Percentiles rank a stretch among this genome's conserved stretches.
Evolutionary conservation across 2,329 filamentous ascomycete species (phyloP).

Genomic region (Fusarium liriodendri): DNA sequence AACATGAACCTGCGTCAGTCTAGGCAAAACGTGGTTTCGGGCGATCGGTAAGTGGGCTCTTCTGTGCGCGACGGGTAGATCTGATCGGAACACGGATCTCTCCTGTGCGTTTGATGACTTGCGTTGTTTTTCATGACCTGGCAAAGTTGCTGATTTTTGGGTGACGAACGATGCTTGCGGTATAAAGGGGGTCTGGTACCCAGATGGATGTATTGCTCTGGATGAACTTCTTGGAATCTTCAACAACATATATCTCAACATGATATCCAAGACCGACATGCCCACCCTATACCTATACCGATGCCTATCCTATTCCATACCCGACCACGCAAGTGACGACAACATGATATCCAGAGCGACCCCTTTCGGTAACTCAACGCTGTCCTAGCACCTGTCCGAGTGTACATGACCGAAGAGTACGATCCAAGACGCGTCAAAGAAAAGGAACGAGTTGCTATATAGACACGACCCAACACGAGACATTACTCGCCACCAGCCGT

Average conservation of each 20-base stretch:
- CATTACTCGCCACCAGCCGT: slow-evolving; percentile 45
- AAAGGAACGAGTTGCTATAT: slow-evolving; percentile 23
- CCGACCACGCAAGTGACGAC: background rate
- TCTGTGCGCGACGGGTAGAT: slow-evolving; percentile 24
- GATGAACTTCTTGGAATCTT: background rate
- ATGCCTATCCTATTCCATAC: background rate
- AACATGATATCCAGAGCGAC: background rate
- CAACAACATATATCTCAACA: background rate
- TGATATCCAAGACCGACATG: background rate
- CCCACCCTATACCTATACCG: background rate
- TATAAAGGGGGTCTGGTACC: background rate
- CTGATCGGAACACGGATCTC: slow-evolving; percentile 32
- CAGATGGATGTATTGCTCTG: background rate
- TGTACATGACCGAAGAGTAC: background rate
- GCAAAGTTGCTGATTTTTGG: slow-evolving; percentile 4
- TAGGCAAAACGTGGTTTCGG: slow-evolving; percentile 23
- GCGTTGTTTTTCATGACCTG: slow-evolving; percentile 18
- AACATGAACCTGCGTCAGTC: background rate
- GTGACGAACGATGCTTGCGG: background rate
- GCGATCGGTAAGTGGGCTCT: slow-evolving; percentile 39
- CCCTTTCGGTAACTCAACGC: background rate
- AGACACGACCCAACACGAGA: background rate
- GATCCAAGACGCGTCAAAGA: background rate
- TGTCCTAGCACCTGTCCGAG: background rate
- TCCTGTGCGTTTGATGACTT: slow-evolving; percentile 10